phyloP scores from a whole-genome alignment of 2,329 filamentous ascomycete genomes.

The Coniella vitis region DNA sequence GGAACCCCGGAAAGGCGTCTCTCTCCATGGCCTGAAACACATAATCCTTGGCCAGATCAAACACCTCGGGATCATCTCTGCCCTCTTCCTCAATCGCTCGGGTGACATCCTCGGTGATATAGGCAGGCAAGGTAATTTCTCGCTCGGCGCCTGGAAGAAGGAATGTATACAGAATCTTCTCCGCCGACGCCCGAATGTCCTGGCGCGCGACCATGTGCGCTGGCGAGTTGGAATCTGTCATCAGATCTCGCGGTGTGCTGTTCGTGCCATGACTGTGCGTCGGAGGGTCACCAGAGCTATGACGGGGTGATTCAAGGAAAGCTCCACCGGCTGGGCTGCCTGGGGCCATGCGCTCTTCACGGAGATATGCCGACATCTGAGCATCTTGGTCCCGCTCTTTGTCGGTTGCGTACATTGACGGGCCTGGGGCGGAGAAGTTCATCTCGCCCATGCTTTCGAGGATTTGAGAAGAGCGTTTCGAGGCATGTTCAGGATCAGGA shows the following conservation, averaged over 20 bases:
- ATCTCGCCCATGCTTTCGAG: conserved; percentile 68
- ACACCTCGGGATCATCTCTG: conserved; percentile 93
- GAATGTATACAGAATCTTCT: conserved; percentile 98
- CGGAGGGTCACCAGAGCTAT: conserved; percentile 41
- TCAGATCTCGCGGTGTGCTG: conserved; percentile 54
- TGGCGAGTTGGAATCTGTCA: conserved; percentile 74
- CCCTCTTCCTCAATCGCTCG: conserved; percentile 83
- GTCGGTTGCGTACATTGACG: conserved; percentile 56
- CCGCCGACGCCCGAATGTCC: conserved; percentile 87
- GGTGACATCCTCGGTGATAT: conserved; percentile 80
- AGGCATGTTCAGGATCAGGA: conserved; percentile 74
- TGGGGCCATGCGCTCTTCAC: conserved; percentile 43
- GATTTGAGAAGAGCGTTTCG: conserved; percentile 77
- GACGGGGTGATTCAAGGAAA: conserved; percentile 45
- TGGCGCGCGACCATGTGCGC: conserved; percentile 77
- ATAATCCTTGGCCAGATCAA: conserved; percentile 96
- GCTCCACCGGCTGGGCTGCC: conserved; percentile 29
- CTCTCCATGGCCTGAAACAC: conserved; percentile 99
- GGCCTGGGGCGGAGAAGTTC: conserved; percentile 50
- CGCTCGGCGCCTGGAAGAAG: conserved; percentile 90
- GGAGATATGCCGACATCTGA: conserved; percentile 83
- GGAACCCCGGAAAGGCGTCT: conserved; percentile 95
- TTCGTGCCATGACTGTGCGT: conserved; percentile 46
- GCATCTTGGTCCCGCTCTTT: conserved; percentile 77
- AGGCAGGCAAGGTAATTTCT: conserved; percentile 87